Percentiles rank a stretch among this genome's conserved stretches.
phyloP scores from a whole-genome alignment of 495 filamentous ascomycete species.

The Extremus antarcticus region DNA sequence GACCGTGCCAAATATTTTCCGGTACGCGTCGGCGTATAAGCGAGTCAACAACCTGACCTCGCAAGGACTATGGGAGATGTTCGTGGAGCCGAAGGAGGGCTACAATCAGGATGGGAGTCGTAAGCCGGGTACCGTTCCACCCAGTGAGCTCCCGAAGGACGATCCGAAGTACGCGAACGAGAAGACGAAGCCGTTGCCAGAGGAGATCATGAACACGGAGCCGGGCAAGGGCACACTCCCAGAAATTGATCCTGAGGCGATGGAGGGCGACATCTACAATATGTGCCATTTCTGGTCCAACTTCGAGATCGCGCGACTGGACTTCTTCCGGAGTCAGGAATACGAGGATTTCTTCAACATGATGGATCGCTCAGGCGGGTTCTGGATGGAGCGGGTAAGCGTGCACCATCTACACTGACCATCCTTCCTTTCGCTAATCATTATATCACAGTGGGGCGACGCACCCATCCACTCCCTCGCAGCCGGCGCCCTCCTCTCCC shows the following conservation, averaged over 20 bases:
- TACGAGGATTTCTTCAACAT: slow-evolving; percentile 99
- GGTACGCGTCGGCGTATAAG: slow-evolving; percentile 98
- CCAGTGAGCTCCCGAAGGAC: slow-evolving; percentile 40
- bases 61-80: slow-evolving; percentile 98
- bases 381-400: slow-evolving; percentile 95
- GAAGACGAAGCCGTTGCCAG: slow-evolving; percentile 58
- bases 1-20: slow-evolving; percentile 97
- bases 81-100: slow-evolving; percentile 54
- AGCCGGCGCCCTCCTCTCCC: slow-evolving; percentile 73
- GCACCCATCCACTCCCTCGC: slow-evolving; percentile 97
- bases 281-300: slow-evolving; percentile 99
- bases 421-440: slow-evolving; percentile 22
- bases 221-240: slow-evolving; percentile 59
- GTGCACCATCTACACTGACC: neutral
- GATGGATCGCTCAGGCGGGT: slow-evolving; percentile 97
- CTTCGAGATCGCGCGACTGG: slow-evolving; percentile 91
- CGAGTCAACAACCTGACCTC: slow-evolving; percentile 82
- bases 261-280: slow-evolving; percentile 98
- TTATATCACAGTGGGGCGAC: slow-evolving; percentile 83
- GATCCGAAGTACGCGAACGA: slow-evolving; percentile 44
- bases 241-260: slow-evolving; percentile 81
- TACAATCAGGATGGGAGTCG: slow-evolving; percentile 15
- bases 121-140: slow-evolving; percentile 5
- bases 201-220: slow-evolving; percentile 71
- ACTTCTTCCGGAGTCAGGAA: slow-evolving; percentile 90